phyloP scores from a whole-genome alignment of 2,329 filamentous ascomycete genomes.

The Monosporascus sp. region DNA sequence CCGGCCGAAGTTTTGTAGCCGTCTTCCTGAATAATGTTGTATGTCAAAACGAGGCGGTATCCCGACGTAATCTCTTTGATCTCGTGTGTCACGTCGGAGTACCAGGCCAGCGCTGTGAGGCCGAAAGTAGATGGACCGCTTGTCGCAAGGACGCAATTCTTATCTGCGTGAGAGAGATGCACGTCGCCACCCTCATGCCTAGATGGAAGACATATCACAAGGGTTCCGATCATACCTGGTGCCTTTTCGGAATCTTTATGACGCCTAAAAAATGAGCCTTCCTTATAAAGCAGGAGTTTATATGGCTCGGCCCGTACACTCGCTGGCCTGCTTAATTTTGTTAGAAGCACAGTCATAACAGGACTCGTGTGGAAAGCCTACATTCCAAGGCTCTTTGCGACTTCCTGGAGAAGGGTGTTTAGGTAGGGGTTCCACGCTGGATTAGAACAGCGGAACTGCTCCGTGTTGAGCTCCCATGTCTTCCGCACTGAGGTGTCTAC shows the following conservation, averaged over 20 bases:
- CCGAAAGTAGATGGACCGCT: constrained; percentile 23
- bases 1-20: constrained; percentile 6
- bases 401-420: constrained; percentile 15
- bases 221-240: constrained; percentile 39
- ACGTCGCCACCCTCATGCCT: constrained; percentile 38
- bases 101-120: constrained; percentile 33
- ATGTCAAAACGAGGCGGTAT: constrained; percentile 41
- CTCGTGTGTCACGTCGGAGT: constrained; percentile 43
- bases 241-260: constrained; percentile 40
- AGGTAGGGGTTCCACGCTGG: constrained; percentile 29
- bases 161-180: constrained; percentile 27
- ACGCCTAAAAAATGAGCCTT: constrained; percentile 39
- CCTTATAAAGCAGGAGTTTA: constrained; percentile 40
- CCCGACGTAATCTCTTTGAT: constrained; percentile 35
- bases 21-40: constrained; percentile 37
- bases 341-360: background rate
- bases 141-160: constrained; percentile 26
- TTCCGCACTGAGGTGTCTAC: constrained; percentile 32
- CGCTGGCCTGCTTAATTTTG: background rate
- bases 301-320: constrained; percentile 26
- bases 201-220: constrained; percentile 41
- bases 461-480: constrained; percentile 32
- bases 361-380: background rate
- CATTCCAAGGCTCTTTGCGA: constrained; percentile 23
- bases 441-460: constrained; percentile 31